Conservation (phyloP, 495 filamentous ascomycete species). For the Filosporella fistucella region DNA sequence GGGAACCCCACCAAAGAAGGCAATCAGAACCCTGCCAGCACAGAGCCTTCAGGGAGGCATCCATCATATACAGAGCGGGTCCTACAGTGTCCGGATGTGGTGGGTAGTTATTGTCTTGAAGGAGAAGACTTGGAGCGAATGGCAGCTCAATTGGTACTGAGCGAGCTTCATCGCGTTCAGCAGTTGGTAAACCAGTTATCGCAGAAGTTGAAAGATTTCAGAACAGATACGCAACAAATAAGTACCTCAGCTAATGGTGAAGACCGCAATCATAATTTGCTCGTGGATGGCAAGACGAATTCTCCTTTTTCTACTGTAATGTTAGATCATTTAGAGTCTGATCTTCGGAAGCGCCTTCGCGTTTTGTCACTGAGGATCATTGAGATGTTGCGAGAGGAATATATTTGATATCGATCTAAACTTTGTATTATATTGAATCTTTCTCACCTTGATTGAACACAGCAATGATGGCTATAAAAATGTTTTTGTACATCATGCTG, state of each 20-base stretch:
- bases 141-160: slow-evolving; percentile 32
- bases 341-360: slow-evolving; percentile 5
- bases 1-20: too few relatives aligned
- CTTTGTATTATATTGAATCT: too few relatives aligned
- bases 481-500: too few relatives aligned
- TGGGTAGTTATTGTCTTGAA: slow-evolving; percentile 17
- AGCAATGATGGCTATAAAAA: too few relatives aligned
- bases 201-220: background rate
- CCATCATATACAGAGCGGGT: too few relatives aligned
- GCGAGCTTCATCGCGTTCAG: slow-evolving; percentile 36
- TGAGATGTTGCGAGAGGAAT: background rate
- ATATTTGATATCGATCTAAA: too few relatives aligned
- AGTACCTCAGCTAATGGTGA: background rate
- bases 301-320: background rate
- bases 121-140: slow-evolving; percentile 25
- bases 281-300: background rate
- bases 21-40: too few relatives aligned
- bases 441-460: too few relatives aligned
- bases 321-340: slow-evolving; percentile 3
- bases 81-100: too few relatives aligned
- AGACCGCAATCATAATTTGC: background rate
- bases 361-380: background rate
- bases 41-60: too few relatives aligned
- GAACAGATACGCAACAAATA: background rate
- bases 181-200: slow-evolving; percentile 25